Base-by-base conservation (phyloP, 805 yeast species). In the Suhomyces kilbournensis region DNA sequence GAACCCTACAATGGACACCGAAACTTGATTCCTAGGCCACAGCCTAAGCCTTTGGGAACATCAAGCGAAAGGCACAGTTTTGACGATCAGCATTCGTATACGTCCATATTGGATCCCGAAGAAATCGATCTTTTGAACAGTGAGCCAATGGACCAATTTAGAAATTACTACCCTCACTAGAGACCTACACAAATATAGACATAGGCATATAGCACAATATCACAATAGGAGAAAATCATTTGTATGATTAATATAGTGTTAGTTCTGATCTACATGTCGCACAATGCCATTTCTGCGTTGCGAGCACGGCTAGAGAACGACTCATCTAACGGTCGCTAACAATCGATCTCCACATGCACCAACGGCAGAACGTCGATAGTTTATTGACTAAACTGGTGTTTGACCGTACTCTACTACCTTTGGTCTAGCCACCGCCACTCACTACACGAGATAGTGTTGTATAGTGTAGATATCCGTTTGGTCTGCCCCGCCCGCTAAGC, bases 101-200 rank as follows among this genome's bases (percentile, higher is more conserved):
- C 42, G 26, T 61, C 67, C 15, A 55, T 59, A 14, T 57, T 66
- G 51, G 62, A 60, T 43, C 63, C 61, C 9, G 64, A 65, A 7
- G 70, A 66, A 46, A 52, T 65, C 50, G 54, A 60, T 25, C 53
- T 56, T 39, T 53, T 65, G 50, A 60, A 65, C 40, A 50, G 42
- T 20, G 53, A 56, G 48, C 52, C 55, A 25, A 49, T 48, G 12
- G 53, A 55, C 28, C 57, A 44, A 51, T 26, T 23, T 20, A 19
- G 44, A 40, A 8, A 10, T 12, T 15, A 40, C 14, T 19, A 40
- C 44, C 22, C 15, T 40, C 25, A 20, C 20, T 40, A 40, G 40
- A 3, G 6, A 26, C 28, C 28, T 26, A 26, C 28, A 26, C 28
- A 9, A 26, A 10, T 26, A 26, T 26, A 26, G 28, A 26, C 28